phyloP scores from a whole-genome alignment of 192 early-diverging fungal species.

The Lobulomyces angularis region DNA sequence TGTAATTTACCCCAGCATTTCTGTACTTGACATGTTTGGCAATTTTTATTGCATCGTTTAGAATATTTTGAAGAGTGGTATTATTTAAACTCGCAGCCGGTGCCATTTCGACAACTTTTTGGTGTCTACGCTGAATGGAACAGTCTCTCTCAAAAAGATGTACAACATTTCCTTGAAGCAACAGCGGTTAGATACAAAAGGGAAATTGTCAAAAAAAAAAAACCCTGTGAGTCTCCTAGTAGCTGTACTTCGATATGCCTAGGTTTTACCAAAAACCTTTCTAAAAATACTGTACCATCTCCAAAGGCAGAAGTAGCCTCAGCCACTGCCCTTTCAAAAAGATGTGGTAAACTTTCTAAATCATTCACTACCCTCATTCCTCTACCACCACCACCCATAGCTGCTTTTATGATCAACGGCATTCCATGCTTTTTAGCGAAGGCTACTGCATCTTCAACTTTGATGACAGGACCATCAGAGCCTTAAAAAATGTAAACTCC shows the following conservation, averaged over 20 bases:
- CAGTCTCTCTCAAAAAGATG: slow-evolving; percentile 94
- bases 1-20: too few relatives aligned
- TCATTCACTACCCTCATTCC: slow-evolving; percentile 92
- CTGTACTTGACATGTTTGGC: slow-evolving; percentile 78
- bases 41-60: slow-evolving; percentile 83
- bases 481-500: background rate
- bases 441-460: slow-evolving; percentile 42
- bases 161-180: slow-evolving; percentile 79
- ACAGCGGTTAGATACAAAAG: too few relatives aligned
- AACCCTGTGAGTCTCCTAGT: slow-evolving; percentile 60
- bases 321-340: slow-evolving; percentile 72
- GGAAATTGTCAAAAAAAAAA: too few relatives aligned
- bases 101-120: slow-evolving; percentile 91
- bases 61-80: slow-evolving; percentile 52
- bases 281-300: slow-evolving; percentile 89
- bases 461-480: slow-evolving; percentile 66
- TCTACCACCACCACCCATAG: slow-evolving; percentile 91
- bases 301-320: slow-evolving; percentile 91
- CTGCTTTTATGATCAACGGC: slow-evolving; percentile 94
- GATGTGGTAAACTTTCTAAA: slow-evolving; percentile 50
- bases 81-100: slow-evolving; percentile 62
- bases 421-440: slow-evolving; percentile 77
- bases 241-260: slow-evolving; percentile 97
- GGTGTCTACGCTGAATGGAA: slow-evolving; percentile 92
- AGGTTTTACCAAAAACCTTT: slow-evolving; percentile 82